Evolutionary conservation across 106 monocot genomes (phyloP), one percentile per base, ranked within the genome.

Genomic region (Narthecium ossifragum): DNA sequence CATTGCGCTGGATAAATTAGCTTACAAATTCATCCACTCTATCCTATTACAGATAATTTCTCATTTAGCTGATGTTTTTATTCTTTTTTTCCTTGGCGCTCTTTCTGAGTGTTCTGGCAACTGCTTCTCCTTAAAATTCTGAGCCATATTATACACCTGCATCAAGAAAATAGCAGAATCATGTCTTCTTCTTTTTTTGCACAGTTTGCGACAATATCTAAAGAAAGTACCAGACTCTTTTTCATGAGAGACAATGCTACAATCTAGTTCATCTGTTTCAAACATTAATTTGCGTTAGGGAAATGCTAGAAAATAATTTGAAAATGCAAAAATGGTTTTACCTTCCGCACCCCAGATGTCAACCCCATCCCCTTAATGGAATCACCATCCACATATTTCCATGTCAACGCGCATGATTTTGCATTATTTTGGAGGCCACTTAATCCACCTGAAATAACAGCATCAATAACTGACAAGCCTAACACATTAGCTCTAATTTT

Each of bases 321-420:
- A 50, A 53, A 18, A n/a, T 24, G 26, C 11, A 43, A 52, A 41
- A 5, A n/a, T 6, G 1, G 11, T n/a, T n/a, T n/a, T 65, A 96
- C 94, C 90, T 96, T 96, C 65, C 86, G 65, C 24, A 96, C 68
- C 51, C 94, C 83, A 40, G 94, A 96, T 53, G 86, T 84, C 68
- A 96, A 74, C 30, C 90, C 94, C 73, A 90, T 73, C 38, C 59
- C 75, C 53, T 69, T 48, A 2, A 96, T 83, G 25, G 80, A 77
- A 55, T 65, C 59, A 22, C 36, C 83, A 56, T 76, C 72, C 6
- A 86, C 73, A 55, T 49, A 78, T 61, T 90, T 96, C 80, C 80
- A 83, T 26, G 59, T 57, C 28, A 62, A 11, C 23, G 24, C 41
- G 31, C 67, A 33, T 32, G 46, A 39, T 10, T 60, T 46, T 46